Percentiles rank a stretch among this genome's conserved stretches.
These are phyloP conservation scores for Actinomucor elegans DNA, from an alignment of 371 early-diverging fungal species.

Conservation along the genomic window DNA sequence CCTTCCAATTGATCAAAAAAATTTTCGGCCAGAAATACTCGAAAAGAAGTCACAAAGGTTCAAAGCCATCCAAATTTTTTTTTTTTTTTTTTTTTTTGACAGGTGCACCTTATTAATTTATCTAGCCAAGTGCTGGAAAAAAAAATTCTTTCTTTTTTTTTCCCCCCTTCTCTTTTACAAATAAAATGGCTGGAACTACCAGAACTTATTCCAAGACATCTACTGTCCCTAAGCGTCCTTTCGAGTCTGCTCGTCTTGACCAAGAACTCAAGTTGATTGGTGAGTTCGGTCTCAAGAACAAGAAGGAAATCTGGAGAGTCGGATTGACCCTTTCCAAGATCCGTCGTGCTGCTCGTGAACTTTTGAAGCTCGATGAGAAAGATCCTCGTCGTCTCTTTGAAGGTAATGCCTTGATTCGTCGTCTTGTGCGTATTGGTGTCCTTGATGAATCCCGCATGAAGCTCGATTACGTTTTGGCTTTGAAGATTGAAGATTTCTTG, in stretches of 20 bases:
- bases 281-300: slow-evolving; percentile 99
- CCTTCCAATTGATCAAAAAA: slow-evolving; percentile 3
- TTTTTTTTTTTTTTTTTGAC: neutral
- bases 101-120: neutral
- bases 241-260: slow-evolving; percentile 98
- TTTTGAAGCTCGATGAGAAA: slow-evolving; percentile 97
- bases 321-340: slow-evolving; percentile 97
- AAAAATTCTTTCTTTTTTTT: neutral
- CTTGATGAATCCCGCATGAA: slow-evolving; percentile 96
- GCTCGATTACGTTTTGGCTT: slow-evolving; percentile 98
- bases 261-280: slow-evolving; percentile 99
- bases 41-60: neutral
- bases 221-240: slow-evolving; percentile 99
- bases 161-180: neutral
- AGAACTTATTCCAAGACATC: slow-evolving; percentile 87
- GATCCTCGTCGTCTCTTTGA: slow-evolving; percentile 98
- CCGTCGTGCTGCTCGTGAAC: slow-evolving; percentile 99
- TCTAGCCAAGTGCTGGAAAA: slow-evolving; percentile 30
- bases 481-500: slow-evolving; percentile 98
- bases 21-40: slow-evolving; percentile 4
- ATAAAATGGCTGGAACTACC: slow-evolving; percentile 52
- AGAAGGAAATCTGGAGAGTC: slow-evolving; percentile 99
- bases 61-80: neutral
- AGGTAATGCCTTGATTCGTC: slow-evolving; percentile 98
- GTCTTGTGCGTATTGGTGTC: slow-evolving; percentile 98